Percentiles rank a stretch among this genome's conserved stretches.
Conservation (phyloP, 768 basidiomycete species). For the Rhizopogon salebrosus region DNA sequence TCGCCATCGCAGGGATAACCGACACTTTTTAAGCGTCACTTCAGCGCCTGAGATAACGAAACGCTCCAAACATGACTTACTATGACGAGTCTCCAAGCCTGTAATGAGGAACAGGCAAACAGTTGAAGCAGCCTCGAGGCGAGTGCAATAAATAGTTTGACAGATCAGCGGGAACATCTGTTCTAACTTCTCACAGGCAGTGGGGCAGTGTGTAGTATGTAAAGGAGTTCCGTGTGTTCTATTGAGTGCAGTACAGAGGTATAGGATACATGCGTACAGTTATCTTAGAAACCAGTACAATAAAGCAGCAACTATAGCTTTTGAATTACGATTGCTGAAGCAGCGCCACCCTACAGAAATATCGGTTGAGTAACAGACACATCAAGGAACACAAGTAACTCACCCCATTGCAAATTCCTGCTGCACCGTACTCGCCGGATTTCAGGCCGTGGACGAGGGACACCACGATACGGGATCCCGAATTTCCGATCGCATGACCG, state of each 20-base stretch:
- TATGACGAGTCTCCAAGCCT: too few species aligned
- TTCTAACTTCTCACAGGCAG: background rate
- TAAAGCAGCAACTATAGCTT: slow-evolving; percentile 49
- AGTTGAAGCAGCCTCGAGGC: too few species aligned
- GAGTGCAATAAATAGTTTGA: too few species aligned
- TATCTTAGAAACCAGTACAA: slow-evolving; percentile 6
- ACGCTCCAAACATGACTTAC: too few species aligned
- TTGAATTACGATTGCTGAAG: slow-evolving; percentile 87
- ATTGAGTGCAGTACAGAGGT: slow-evolving; percentile 7
- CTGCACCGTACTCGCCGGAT: slow-evolving; percentile 89
- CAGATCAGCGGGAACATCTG: background rate
- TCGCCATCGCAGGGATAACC: too few species aligned
- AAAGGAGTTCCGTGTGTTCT: background rate
- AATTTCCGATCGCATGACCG: slow-evolving; percentile 95
- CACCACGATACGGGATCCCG: slow-evolving; percentile 90
- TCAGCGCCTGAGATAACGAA: too few species aligned
- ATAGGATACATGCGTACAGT: slow-evolving; percentile 8
- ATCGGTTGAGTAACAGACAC: slow-evolving; percentile 7
- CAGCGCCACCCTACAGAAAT: slow-evolving; percentile 73
- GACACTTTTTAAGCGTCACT: too few species aligned
- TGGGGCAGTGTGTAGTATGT: too few species aligned
- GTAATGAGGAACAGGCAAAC: too few species aligned
- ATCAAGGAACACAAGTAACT: slow-evolving; percentile 26
- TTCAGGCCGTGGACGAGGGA: slow-evolving; percentile 90
- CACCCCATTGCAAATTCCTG: slow-evolving; percentile 96